phyloP scores from a whole-genome alignment of 768 basidiomycete species.

The Leccinum incarnatum region DNA sequence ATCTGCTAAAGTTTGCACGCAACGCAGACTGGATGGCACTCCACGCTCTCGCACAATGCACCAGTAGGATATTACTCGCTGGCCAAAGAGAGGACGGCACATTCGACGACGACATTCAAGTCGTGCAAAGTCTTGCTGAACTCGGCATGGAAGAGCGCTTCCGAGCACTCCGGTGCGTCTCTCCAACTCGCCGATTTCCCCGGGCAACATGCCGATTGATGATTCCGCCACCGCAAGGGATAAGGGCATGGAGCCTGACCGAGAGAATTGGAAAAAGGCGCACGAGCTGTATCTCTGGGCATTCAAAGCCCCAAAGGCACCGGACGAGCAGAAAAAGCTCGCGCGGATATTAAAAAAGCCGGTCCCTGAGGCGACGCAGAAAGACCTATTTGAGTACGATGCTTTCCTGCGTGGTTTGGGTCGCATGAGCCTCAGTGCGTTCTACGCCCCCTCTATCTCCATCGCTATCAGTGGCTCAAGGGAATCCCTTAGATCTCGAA shows the following conservation, averaged over 20 bases:
- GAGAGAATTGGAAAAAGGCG: conserved; percentile 65
- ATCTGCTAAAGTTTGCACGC: conserved; percentile 59
- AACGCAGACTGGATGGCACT: conserved; percentile 66
- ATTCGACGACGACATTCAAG: conserved; percentile 46
- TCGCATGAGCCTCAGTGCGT: conserved; percentile 65
- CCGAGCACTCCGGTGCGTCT: conserved; percentile 27
- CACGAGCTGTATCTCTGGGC: conserved; percentile 55
- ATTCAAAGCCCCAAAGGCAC: conserved; percentile 56
- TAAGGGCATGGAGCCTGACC: conserved; percentile 52
- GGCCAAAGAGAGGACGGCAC: conserved; percentile 42
- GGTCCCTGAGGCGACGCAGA: conserved; percentile 44
- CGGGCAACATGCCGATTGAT: not conserved
- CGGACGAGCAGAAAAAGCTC: conserved; percentile 47
- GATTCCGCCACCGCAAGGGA: conserved; percentile 21
- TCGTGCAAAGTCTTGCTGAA: conserved; percentile 62
- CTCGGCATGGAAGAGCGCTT: conserved; percentile 73
- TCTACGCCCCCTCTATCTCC: not conserved
- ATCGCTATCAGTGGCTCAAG: conserved; percentile 2
- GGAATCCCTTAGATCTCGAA: conserved; percentile 58
- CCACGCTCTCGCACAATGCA: conserved; percentile 67
- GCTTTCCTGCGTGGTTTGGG: conserved; percentile 72
- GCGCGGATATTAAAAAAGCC: conserved; percentile 51
- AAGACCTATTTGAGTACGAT: conserved; percentile 71
- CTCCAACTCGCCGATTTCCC: not conserved
- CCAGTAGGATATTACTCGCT: conserved; percentile 60